A percentile compares a stretch with the other conserved stretches of the same genome.
Evolutionary conservation across 208 protist genomes (phyloP).

Genomic region (Trypanosoma theileri): DNA sequence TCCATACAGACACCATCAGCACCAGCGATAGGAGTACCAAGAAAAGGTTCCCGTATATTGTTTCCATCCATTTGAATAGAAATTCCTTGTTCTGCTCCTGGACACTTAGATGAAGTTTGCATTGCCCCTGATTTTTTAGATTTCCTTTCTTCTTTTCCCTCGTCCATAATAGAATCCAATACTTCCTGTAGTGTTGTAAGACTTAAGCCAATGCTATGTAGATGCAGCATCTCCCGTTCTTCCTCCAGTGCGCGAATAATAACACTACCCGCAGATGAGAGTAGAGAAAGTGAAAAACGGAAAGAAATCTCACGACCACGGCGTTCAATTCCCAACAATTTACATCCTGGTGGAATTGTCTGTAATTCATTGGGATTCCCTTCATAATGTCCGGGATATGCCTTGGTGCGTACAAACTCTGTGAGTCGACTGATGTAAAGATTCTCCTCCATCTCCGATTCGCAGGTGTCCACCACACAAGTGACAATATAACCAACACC

Average conservation of each 20-base stretch:
- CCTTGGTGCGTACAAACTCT: constrained; percentile 53
- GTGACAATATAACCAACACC: constrained; percentile 69
- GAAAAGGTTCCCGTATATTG: background rate
- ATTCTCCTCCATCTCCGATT: constrained; percentile 44
- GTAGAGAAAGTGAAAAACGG: constrained; percentile 60
- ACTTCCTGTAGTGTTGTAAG: constrained; percentile 86
- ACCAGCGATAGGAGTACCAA: background rate
- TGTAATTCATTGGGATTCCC: constrained; percentile 22
- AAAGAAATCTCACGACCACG: constrained; percentile 74
- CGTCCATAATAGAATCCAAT: constrained; percentile 51
- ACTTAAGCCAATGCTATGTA: constrained; percentile 62
- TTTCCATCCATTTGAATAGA: constrained; percentile 12
- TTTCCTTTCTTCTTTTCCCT: background rate
- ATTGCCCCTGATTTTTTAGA: background rate
- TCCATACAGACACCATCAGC: background rate
- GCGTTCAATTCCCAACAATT: constrained; percentile 58
- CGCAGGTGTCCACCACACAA: constrained; percentile 58
- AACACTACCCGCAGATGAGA: constrained; percentile 36
- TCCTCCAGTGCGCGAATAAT: constrained; percentile 54
- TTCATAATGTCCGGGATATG: constrained; percentile 29
- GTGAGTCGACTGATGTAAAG: constrained; percentile 39
- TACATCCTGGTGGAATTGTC: constrained; percentile 25
- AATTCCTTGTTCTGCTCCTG: constrained; percentile 1
- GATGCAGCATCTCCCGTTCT: constrained; percentile 34
- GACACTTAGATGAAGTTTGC: background rate